These are phyloP conservation scores for Epichloe hybrida DNA, from an alignment of 2,329 filamentous ascomycete species.

Conservation along the genomic window DNA sequence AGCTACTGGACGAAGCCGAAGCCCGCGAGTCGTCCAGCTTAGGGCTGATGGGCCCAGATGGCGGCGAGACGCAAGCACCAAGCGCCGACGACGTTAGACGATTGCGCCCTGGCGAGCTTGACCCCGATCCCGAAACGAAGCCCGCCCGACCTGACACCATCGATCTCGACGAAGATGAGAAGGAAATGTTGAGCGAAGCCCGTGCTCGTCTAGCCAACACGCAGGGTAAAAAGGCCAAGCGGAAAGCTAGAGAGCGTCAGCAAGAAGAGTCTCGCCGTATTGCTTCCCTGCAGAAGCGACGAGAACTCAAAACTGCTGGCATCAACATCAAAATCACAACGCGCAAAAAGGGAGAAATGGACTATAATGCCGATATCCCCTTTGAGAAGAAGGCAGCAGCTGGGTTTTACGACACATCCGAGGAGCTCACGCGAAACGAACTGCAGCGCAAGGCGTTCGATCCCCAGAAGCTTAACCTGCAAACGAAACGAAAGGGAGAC, in stretches of 20 bases:
- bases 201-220: conserved; percentile 93
- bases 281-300: conserved; percentile 88
- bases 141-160: conserved; percentile 92
- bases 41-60: conserved; percentile 71
- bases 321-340: conserved; percentile 96
- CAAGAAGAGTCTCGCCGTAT: conserved; percentile 86
- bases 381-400: conserved; percentile 84
- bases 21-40: conserved; percentile 74
- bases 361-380: conserved; percentile 97
- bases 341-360: conserved; percentile 92
- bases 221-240: conserved; percentile 96
- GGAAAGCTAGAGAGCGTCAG: conserved; percentile 90
- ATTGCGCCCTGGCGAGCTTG: conserved; percentile 81
- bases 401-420: conserved; percentile 86
- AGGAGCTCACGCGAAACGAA: conserved; percentile 73
- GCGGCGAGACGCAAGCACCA: conserved; percentile 75
- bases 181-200: conserved; percentile 98
- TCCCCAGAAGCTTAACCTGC: conserved; percentile 80
- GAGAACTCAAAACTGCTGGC: conserved; percentile 91
- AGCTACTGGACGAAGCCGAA: conserved; percentile 90
- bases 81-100: conserved; percentile 85
- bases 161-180: conserved; percentile 96
- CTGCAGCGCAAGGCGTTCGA: conserved; percentile 75
- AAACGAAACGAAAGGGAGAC: conserved; percentile 86
- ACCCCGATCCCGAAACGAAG: conserved; percentile 95